Evolutionary conservation across 2,329 filamentous ascomycete genomes (phyloP), one percentile per base, ranked within the genome.

Genomic region (Phyllachora maydis): DNA sequence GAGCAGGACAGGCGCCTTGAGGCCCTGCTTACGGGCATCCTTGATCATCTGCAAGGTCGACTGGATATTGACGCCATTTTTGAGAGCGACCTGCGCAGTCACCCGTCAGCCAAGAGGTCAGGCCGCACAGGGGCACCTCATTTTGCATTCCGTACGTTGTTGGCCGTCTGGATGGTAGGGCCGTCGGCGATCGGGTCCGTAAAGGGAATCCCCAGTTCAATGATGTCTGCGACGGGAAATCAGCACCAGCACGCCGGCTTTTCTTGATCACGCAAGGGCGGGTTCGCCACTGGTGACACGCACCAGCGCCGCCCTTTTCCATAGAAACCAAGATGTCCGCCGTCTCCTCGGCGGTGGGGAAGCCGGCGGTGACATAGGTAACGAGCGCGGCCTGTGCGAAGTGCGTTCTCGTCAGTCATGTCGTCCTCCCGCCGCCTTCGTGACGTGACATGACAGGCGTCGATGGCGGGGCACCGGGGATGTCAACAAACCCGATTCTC

Each of bases 151-250:
- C n/a, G n/a, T n/a, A n/a, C n/a, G 19, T 81, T 93, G 52, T 98
- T 98, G 34, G 88, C 69, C 32, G 71, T 88, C 55, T 98, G 88
- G 35, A 98, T 95, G 4, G 83, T 93, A 17, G 88, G 88, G 14
- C 88, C 88, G 50, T 98, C 88, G 36, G 85, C 88, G 49, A 95
- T 95, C 28, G 88, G 88, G 47, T 98, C 88, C 40, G 85, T 93
- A 54, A 98, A 98, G 24, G 88, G 88, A 27, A 92, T 71, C 32
- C 85, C 88, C 35, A 98, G 69, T 50, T 98, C 88, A 40, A 98
- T 90, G 30, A 98, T 59, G 48, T 98, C 88, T 81, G 36, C 6
- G 9, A 10, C n/a, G 13, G 11, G n/a, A n/a, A n/a, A n/a, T n/a
- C 13, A 13, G 16, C n/a, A 19, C 13, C 3, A 14, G 10, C 19